Evolutionary conservation across 495 filamentous ascomycete genomes (phyloP).

Genomic region (Endocarpon pusillum): DNA sequence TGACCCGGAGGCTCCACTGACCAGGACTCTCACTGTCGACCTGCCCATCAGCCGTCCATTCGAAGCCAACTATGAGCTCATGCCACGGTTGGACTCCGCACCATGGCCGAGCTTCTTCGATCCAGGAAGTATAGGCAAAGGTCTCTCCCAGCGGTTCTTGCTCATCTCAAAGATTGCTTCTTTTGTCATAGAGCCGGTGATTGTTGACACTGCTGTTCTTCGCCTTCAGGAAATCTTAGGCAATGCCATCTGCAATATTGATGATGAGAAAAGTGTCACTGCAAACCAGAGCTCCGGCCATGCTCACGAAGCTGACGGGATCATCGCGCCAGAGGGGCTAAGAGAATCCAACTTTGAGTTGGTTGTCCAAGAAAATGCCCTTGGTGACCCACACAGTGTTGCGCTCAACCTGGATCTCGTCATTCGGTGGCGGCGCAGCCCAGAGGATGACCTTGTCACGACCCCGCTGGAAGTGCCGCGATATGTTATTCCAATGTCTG

Average conservation of each 20-base stretch:
- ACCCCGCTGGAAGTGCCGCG: conserved; percentile 58
- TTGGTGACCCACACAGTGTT: conserved; percentile 64
- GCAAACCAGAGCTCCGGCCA: neutral
- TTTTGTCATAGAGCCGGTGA: conserved; percentile 53
- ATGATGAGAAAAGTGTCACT: conserved; percentile 20
- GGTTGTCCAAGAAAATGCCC: conserved; percentile 46
- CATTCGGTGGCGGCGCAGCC: conserved; percentile 54
- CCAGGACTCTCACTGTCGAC: conserved; percentile 46
- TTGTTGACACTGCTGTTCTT: conserved; percentile 46
- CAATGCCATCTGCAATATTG: conserved; percentile 30
- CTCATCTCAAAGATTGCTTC: conserved; percentile 57
- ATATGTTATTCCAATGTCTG: conserved; percentile 58
- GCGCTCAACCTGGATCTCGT: conserved; percentile 57
- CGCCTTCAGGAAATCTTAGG: conserved; percentile 37
- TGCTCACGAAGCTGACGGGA: conserved; percentile 2
- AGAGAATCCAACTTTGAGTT: conserved; percentile 54
- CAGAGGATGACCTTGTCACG: conserved; percentile 13
- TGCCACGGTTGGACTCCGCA: conserved; percentile 55
- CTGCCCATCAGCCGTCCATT: conserved; percentile 67
- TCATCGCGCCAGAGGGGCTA: conserved; percentile 43
- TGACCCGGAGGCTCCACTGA: conserved; percentile 70
- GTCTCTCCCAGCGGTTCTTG: conserved; percentile 67
- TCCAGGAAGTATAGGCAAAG: conserved; percentile 35
- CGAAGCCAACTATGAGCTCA: conserved; percentile 72
- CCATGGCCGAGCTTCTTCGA: conserved; percentile 83